Base-by-base conservation (phyloP, 1,284 basidiomycete species). In the Pseudozyma sp. region DNA sequence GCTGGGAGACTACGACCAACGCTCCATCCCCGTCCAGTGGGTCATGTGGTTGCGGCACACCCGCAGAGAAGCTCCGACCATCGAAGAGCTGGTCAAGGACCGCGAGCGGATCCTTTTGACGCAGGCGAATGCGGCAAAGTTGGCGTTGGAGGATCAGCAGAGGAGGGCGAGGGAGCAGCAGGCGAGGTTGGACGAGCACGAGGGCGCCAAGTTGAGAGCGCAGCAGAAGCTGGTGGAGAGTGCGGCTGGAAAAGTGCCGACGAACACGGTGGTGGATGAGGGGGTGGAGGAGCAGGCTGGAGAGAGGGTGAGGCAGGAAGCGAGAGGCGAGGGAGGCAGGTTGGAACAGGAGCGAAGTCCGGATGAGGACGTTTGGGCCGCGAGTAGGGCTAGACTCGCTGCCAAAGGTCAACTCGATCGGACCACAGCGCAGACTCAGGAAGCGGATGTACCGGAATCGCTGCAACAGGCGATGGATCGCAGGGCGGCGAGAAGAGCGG, bases 1-100 rank as follows among this genome's bases (percentile, higher is more conserved):
- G 34, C 42, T 64, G 17, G 74, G 68, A 13, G 80, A 82, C 52
- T 79, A 81, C 50, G 80, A 81, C 46, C 81, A 80, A 40, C 56
- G 66, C 29, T 68, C 69, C 7, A 69, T 83, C 19, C 81, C 81
- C 6, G 75, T 80, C 7, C 81, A 83, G 54, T 83, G 81, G 81
- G 69, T 73, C 31, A 78, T 78, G 55, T 83, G 81, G 81, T 67
- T 83, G 53, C 56, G 81, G 9, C 81, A 83, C 40, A 83, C 81
- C 4, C 50, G 81, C 1, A 29, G 72, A 13, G 45, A 71, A 0
- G 54, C 81, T 7, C 81, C 81, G 0, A 57, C 58, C 7, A 75
- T 83, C 19, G 68, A 81, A 43, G 80, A 75, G 43, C 33, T 75
- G 29, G 68, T 45, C 3, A 30, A 40, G 1, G 72, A 75, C 43